A percentile compares a stretch with the other conserved stretches of the same genome.
These are phyloP conservation scores for Moesziomyces parantarcticus DNA, from an alignment of 1,284 basidiomycete genomes.

Conservation along the genomic window DNA sequence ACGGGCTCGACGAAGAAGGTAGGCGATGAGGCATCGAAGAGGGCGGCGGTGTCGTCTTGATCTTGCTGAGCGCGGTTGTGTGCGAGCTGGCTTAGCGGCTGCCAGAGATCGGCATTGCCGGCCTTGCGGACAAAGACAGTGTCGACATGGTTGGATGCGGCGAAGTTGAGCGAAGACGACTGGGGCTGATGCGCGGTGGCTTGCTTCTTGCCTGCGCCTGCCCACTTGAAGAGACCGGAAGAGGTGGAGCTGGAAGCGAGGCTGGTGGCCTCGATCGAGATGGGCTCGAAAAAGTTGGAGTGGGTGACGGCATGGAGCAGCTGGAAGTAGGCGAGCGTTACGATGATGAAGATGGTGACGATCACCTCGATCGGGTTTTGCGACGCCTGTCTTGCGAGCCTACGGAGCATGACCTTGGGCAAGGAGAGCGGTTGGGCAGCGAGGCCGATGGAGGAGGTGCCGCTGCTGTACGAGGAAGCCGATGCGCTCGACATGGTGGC, in stretches of 20 bases:
- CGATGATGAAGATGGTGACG: constrained; percentile 84
- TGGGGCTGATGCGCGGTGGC: not conserved
- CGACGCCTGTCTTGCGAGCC: constrained; percentile 46
- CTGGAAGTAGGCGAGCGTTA: constrained; percentile 91
- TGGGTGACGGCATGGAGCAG: constrained; percentile 83
- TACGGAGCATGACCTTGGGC: constrained; percentile 48
- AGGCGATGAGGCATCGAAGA: constrained; percentile 18
- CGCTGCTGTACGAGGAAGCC: constrained; percentile 39
- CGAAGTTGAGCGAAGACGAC: constrained; percentile 1
- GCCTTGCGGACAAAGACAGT: constrained; percentile 46
- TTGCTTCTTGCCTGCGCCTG: constrained; percentile 16
- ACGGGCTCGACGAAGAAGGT: constrained; percentile 54
- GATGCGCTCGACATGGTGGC: constrained; percentile 40
- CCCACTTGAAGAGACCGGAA: constrained; percentile 47
- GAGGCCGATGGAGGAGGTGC: constrained; percentile 38
- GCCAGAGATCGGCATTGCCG: constrained; percentile 38
- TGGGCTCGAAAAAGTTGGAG: constrained; percentile 69
- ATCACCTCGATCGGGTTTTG: constrained; percentile 79
- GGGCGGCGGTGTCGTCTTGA: constrained; percentile 18
- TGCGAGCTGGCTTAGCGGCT: constrained; percentile 30
- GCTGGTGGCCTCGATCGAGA: constrained; percentile 48
- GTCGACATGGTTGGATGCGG: constrained; percentile 15
- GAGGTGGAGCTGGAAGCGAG: constrained; percentile 47
- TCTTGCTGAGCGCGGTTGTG: not conserved
- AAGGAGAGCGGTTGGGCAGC: constrained; percentile 43